These are phyloP conservation scores for Acer negundo DNA, from an alignment of 345 rosid species.

Conservation along the genomic window DNA sequence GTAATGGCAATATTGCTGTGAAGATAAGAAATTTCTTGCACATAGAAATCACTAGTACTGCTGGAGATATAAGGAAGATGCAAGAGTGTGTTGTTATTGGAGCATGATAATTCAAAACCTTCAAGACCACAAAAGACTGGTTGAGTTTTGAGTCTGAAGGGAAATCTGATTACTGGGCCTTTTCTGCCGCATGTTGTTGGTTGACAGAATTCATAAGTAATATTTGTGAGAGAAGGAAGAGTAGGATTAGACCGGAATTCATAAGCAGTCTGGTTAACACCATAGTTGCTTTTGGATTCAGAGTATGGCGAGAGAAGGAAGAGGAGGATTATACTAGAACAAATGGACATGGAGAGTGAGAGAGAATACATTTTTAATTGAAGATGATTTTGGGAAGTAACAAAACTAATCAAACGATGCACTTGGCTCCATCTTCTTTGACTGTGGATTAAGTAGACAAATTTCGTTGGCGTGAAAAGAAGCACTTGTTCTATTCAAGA, in stretches of 20 bases:
- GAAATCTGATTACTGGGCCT: not conserved
- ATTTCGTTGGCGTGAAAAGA: too few species aligned
- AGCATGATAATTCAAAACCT: constrained; percentile 5
- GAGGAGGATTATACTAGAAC: not conserved
- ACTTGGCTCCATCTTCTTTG: too few species aligned
- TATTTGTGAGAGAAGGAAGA: not conserved
- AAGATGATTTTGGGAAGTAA: too few species aligned
- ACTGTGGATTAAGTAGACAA: too few species aligned
- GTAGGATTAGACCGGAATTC: too few species aligned
- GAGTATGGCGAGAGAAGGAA: not conserved
- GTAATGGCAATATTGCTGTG: not conserved
- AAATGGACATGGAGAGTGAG: too few species aligned
- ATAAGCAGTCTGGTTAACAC: not conserved
- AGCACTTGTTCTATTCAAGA: too few species aligned
- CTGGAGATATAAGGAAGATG: not conserved
- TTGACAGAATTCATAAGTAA: not conserved
- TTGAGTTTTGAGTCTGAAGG: not conserved
- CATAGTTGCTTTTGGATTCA: not conserved
- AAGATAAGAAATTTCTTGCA: not conserved
- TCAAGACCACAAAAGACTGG: not conserved
- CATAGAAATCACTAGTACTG: not conserved
- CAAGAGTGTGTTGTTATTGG: not conserved
- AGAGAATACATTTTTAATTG: too few species aligned
- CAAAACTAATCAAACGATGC: too few species aligned
- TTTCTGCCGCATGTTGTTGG: not conserved